Conservation (phyloP, 768 basidiomycete genomes). For the Leccinum rimulosum region DNA sequence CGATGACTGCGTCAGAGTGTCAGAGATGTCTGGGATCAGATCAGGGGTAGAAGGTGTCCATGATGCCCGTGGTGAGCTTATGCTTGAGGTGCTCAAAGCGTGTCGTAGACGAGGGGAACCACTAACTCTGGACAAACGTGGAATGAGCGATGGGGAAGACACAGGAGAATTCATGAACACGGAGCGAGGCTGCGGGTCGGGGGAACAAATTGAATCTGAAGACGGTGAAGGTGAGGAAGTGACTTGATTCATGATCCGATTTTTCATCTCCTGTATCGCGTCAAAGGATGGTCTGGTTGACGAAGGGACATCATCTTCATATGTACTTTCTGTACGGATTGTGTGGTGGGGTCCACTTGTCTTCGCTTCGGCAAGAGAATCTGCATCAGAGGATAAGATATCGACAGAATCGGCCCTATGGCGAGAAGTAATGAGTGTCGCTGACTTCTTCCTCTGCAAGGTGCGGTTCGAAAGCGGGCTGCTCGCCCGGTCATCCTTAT, state of each 20-base stretch:
- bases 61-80: constrained; percentile 26
- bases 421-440: constrained; percentile 8
- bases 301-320: constrained; percentile 9
- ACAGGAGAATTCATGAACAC: constrained; percentile 5
- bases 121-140: constrained; percentile 22
- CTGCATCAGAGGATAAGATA: constrained; percentile 1
- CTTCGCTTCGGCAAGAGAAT: constrained; percentile 12
- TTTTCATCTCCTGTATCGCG: constrained; percentile 64
- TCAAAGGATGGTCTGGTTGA: constrained; percentile 39
- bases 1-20: constrained; percentile 53
- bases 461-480: constrained; percentile 30
- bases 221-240: constrained; percentile 25
- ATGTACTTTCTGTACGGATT: constrained; percentile 9
- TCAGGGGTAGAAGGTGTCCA: constrained; percentile 55
- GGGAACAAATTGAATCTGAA: constrained; percentile 16
- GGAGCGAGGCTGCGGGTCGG: constrained; percentile 13
- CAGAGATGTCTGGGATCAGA: constrained; percentile 58
- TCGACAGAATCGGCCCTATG: constrained; percentile 4
- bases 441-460: constrained; percentile 19
- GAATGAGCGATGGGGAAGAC: constrained; percentile 28
- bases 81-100: constrained; percentile 28
- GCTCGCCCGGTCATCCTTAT: constrained; percentile 20
- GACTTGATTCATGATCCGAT: constrained; percentile 43
- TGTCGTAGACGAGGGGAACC: constrained; percentile 30
- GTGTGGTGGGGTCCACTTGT: constrained; percentile 9